phyloP scores from a whole-genome alignment of 2,329 filamentous ascomycete species.

The Aspergillus candidus region DNA sequence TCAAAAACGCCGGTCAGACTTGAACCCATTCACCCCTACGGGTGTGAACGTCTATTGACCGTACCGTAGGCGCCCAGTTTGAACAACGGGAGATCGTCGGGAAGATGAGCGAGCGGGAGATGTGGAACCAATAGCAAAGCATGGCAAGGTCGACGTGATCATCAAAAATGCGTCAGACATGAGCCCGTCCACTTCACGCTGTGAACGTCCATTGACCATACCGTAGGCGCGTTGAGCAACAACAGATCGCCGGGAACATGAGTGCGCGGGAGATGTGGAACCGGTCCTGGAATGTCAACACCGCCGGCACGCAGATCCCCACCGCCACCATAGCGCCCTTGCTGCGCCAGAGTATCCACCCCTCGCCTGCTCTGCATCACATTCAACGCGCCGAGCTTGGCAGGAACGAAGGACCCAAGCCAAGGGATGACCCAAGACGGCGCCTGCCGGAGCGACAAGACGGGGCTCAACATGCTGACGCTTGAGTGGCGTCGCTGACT shows the following conservation, averaged over 20 bases:
- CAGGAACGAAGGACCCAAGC: constrained; percentile 12
- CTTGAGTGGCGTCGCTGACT: constrained; percentile 40
- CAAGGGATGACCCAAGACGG: constrained; percentile 41
- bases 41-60: too few relatives aligned
- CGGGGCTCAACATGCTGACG: constrained; percentile 47
- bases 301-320: constrained; percentile 43
- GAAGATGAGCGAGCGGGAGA: too few relatives aligned
- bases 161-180: constrained; percentile 50
- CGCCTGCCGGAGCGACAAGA: constrained; percentile 40
- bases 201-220: too few relatives aligned
- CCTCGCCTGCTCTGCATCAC: constrained; percentile 47
- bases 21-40: too few relatives aligned
- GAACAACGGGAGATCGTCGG: constrained; percentile 11
- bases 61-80: constrained; percentile 14
- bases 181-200: too few relatives aligned
- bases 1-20: constrained; percentile 52
- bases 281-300: constrained; percentile 47
- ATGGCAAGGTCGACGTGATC: constrained; percentile 47
- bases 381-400: constrained; percentile 36
- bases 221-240: constrained; percentile 12
- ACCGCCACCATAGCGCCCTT: constrained; percentile 47
- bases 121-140: constrained; percentile 42
- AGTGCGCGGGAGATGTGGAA: constrained; percentile 41
- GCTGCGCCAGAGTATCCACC: constrained; percentile 39
- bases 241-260: constrained; percentile 21